phyloP scores from a whole-genome alignment of 2,329 filamentous ascomycete species.

The Emericellopsis atlantica region DNA sequence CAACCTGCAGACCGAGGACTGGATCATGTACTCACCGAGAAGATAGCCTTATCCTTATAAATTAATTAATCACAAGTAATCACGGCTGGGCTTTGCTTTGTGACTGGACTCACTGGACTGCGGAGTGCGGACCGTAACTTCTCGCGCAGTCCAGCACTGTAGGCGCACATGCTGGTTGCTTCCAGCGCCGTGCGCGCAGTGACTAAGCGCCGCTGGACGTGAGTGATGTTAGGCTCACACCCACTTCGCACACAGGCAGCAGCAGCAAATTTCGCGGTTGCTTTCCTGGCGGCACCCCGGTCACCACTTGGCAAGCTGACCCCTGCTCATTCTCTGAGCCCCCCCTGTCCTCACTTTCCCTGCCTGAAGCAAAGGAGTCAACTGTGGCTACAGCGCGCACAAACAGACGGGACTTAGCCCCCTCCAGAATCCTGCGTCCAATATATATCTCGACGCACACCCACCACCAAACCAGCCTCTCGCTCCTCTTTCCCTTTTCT shows the following conservation, averaged over 20 bases:
- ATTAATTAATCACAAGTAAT: too few relatives aligned
- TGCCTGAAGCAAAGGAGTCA: neutral
- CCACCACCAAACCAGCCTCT: constrained; percentile 7
- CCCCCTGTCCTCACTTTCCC: constrained; percentile 1
- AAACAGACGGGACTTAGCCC: neutral
- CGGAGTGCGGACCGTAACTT: too few relatives aligned
- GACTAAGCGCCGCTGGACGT: neutral
- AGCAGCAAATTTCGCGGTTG: neutral
- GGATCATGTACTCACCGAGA: too few relatives aligned
- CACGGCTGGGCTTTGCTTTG: too few relatives aligned
- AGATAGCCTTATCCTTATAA: too few relatives aligned
- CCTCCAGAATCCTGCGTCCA: constrained; percentile 4
- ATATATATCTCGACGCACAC: constrained; percentile 20
- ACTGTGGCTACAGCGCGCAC: neutral
- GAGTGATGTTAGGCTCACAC: neutral
- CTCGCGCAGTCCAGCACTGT: too few relatives aligned
- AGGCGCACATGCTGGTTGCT: too few relatives aligned
- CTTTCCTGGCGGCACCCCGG: constrained; percentile 4
- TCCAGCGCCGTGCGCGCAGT: neutral
- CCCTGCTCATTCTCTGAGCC: constrained; percentile 2
- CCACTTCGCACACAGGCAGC: neutral
- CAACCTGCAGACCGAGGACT: too few relatives aligned
- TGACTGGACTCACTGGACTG: too few relatives aligned
- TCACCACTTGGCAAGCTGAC: constrained; percentile 11
- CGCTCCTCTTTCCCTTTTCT: constrained; percentile 9